Evolutionary conservation across 768 basidiomycete genomes (phyloP), one percentile per base, ranked within the genome.

Genomic region (Tylopilus sp.): DNA sequence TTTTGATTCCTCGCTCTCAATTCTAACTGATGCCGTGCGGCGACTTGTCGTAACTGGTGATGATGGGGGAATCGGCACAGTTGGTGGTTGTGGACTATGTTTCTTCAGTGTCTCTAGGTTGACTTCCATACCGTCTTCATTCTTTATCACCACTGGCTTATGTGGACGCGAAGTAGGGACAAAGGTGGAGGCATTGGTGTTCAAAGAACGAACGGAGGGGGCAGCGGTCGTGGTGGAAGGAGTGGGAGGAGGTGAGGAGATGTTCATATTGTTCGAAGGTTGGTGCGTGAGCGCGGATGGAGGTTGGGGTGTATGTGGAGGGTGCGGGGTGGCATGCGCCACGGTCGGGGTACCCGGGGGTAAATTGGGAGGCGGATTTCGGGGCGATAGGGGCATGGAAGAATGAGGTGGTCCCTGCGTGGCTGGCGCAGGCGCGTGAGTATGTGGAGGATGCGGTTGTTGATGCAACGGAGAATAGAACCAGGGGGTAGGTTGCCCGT

Each of bases 291-390:
- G 71, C 17, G 64, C 58, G 58, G 75, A 68, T 35, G 78, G 71
- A 0, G 78, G 79, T 26, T 81, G 77, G 15, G 77, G 72, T 12
- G 74, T 71, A 58, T 80, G 79, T 7, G 61, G 57, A 6, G 73
- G 61, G 42, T 70, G 64, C 10, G 83, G 79, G 30, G 78, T 65
- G 17, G 86, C 78, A 50, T 85, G 86, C 3, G 80, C 48, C 49
- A 79, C 72, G 2, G 83, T 86, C n/a, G 88, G 86, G 1, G 88
- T 89, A 26, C 79, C 80, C 12, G 86, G 82, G 5, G 80, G 83
- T 17, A 86, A 60, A 44, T 60, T 70, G 12, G 72, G 73, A 44
- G 78, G 74, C 30, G 75, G 79, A 60, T 78, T 82, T 56, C 85
- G 80, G 33, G 88, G 86, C 15, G 88, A 88, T 75, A 89, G 80